phyloP scores from a whole-genome alignment of 169 alveolate species.

The Cryptosporidium baileyi region DNA sequence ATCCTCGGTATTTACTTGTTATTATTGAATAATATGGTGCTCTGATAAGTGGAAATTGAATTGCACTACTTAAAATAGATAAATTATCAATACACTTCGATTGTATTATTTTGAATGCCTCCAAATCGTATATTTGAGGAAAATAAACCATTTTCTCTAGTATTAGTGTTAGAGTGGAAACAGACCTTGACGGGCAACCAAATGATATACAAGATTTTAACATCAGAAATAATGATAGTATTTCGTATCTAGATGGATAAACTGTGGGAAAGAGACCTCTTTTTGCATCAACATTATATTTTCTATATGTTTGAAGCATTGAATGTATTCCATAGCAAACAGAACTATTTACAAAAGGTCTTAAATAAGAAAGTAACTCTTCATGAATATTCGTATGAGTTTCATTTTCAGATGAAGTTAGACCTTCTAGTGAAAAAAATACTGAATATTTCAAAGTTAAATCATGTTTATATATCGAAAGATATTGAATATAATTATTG shows the following conservation, averaged over 20 bases:
- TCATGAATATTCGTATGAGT: conserved; percentile 2
- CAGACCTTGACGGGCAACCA: conserved; percentile 46
- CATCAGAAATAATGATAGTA: not conserved
- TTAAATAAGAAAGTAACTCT: conserved; percentile 2
- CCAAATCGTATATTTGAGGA: conserved; percentile 45
- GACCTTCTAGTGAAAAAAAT: not conserved
- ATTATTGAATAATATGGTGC: conserved; percentile 42
- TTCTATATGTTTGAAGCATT: conserved; percentile 52
- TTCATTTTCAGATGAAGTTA: too few relatives aligned
- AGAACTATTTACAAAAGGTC: conserved; percentile 49
- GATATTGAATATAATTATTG: conserved; percentile 33
- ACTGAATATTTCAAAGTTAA: conserved; percentile 12
- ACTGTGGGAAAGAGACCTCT: not conserved
- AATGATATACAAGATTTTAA: conserved; percentile 5
- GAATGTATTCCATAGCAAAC: conserved; percentile 57
- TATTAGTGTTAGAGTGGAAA: not conserved
- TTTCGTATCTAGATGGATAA: conserved; percentile 55
- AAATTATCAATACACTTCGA: conserved; percentile 44
- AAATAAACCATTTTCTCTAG: conserved; percentile 44
- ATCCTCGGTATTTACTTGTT: conserved; percentile 3
- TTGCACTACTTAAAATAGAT: conserved; percentile 27
- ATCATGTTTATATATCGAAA: conserved; percentile 56
- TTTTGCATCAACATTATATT: not conserved
- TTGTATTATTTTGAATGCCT: conserved; percentile 34
- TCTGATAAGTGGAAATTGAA: conserved; percentile 21